Conservation (phyloP, 768 basidiomycete genomes). For the Kwoniella bestiolae region DNA sequence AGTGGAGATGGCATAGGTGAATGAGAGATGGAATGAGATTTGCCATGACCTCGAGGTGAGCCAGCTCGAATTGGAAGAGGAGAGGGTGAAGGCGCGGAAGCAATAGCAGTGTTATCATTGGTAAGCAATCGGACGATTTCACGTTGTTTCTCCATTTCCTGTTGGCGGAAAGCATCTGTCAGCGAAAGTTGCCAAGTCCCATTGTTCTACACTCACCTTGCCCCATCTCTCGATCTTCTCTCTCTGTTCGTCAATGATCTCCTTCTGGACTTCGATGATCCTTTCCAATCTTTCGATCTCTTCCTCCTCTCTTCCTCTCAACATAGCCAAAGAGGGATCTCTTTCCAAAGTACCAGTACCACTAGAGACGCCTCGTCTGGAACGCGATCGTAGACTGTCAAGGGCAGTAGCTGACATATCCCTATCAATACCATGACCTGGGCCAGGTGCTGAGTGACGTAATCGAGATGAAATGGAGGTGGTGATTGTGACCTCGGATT, state of each 20-base stretch:
- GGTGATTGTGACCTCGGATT: constrained; percentile 10
- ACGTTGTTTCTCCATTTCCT: constrained; percentile 49
- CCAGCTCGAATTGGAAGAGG: constrained; percentile 2
- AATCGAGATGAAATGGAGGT: constrained; percentile 16
- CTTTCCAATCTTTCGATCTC: constrained; percentile 51
- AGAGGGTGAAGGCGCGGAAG: not conserved
- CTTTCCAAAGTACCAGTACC: constrained; percentile 6
- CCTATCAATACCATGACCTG: constrained; percentile 10
- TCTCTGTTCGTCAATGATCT: constrained; percentile 48
- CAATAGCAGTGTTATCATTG: not conserved
- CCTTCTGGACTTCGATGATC: constrained; percentile 50
- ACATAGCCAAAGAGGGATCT: constrained; percentile 13
- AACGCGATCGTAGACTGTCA: not conserved
- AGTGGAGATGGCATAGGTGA: constrained; percentile 16
- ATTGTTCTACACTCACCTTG: constrained; percentile 40
- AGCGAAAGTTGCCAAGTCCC: not conserved
- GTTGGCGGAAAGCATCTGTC: not conserved
- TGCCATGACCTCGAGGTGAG: constrained; percentile 29
- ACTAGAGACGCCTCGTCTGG: constrained; percentile 9
- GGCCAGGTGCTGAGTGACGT: constrained; percentile 15
- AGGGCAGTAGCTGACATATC: constrained; percentile 16
- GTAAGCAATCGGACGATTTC: constrained; percentile 47
- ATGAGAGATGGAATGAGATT: constrained; percentile 34
- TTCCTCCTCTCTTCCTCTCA: constrained; percentile 25
- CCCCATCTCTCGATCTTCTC: constrained; percentile 53